phyloP scores from a whole-genome alignment of 1,284 basidiomycete species.

The Apiotrichum laibachii region DNA sequence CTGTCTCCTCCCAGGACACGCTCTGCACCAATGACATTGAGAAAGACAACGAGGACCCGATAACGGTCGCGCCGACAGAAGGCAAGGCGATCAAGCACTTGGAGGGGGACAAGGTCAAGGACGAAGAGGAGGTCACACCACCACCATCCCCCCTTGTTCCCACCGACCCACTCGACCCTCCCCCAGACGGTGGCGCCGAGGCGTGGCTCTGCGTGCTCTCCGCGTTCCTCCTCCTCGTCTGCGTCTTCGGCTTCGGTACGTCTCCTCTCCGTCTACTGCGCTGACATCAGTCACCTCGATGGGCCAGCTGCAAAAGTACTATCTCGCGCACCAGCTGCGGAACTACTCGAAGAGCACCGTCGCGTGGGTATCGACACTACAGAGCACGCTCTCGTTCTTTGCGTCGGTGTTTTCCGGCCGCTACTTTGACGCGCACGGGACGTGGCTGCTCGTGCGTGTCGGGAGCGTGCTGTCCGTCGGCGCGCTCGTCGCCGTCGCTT shows the following conservation, averaged over 20 bases:
- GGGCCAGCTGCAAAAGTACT: conserved; percentile 26
- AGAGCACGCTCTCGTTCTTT: conserved; percentile 36
- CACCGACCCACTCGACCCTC: conserved; percentile 1
- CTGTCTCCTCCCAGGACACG: no score
- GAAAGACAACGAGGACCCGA: no score
- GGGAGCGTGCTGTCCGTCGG: conserved; percentile 22
- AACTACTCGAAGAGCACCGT: conserved; percentile 12
- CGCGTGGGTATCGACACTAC: conserved; percentile 22
- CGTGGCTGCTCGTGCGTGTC: conserved; percentile 17
- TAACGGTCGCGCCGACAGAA: no score
- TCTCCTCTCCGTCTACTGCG: neutral
- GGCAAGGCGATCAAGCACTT: no score
- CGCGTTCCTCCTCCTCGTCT: conserved; percentile 25
- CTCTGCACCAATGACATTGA: no score
- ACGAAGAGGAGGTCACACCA: no score
- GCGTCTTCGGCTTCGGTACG: conserved; percentile 25
- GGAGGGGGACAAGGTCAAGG: no score
- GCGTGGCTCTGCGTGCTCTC: conserved; percentile 26
- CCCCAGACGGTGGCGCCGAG: conserved; percentile 24
- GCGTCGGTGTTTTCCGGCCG: conserved; percentile 21
- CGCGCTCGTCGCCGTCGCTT: conserved; percentile 26
- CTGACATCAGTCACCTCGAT: conserved; percentile 21
- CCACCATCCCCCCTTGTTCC: no score
- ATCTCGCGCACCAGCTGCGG: conserved; percentile 17
- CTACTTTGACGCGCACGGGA: conserved; percentile 29